Conservation (phyloP, 495 filamentous ascomycete genomes). For the Antarctomyces pellizariae region DNA sequence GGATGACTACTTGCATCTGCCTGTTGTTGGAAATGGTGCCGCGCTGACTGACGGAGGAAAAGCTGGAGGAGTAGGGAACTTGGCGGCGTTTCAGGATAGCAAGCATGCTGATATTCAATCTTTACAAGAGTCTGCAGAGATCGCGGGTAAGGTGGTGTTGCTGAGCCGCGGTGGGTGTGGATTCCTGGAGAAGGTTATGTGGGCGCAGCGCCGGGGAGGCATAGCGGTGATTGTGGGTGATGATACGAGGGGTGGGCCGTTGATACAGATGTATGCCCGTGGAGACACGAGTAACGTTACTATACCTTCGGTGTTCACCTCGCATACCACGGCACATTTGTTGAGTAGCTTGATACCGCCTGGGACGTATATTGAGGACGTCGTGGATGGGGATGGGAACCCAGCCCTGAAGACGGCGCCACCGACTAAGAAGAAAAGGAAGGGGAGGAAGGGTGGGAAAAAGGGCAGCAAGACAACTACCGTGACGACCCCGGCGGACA, state of each 20-base stretch:
- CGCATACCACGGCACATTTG: slow-evolving; percentile 80
- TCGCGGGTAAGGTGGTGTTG: slow-evolving; percentile 74
- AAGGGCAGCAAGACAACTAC: slow-evolving; percentile 9
- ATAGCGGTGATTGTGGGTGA: slow-evolving; percentile 86
- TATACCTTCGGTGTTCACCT: slow-evolving; percentile 86
- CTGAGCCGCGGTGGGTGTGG: slow-evolving; percentile 86
- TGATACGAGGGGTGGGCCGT: slow-evolving; percentile 57
- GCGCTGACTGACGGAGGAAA: no score
- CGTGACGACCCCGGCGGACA: slow-evolving; percentile 8
- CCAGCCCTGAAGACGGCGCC: slow-evolving; percentile 23
- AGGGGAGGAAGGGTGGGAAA: slow-evolving; percentile 16
- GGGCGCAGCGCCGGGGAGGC: slow-evolving; percentile 78
- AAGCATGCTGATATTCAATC: slow-evolving; percentile 85
- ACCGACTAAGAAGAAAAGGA: slow-evolving; percentile 18
- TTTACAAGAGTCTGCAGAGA: slow-evolving; percentile 83
- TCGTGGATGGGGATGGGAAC: slow-evolving; percentile 27
- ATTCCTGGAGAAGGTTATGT: slow-evolving; percentile 91
- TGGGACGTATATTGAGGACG: slow-evolving; percentile 32
- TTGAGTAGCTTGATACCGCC: slow-evolving; percentile 71
- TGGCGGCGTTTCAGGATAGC: slow-evolving; percentile 19
- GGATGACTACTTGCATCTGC: slow-evolving; percentile 69
- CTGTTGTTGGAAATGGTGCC: slow-evolving; percentile 8
- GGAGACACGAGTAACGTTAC: slow-evolving; percentile 88
- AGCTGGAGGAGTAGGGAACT: slow-evolving; percentile 10
- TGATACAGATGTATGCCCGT: slow-evolving; percentile 92